phyloP scores from a whole-genome alignment of 768 basidiomycete species.

The Calvatia gigantea region DNA sequence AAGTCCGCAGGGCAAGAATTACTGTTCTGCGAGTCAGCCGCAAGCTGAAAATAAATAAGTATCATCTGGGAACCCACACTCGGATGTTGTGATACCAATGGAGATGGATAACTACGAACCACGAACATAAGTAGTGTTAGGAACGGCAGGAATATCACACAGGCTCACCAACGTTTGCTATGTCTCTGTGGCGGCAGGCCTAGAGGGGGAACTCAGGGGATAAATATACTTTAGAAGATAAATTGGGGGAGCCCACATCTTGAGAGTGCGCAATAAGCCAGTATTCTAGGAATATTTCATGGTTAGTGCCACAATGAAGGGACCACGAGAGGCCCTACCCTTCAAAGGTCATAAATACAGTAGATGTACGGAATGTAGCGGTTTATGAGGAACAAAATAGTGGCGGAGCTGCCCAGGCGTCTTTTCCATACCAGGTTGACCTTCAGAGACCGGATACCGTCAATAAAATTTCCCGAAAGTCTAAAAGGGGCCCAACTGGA shows the following conservation, averaged over 20 bases:
- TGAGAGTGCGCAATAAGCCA: background rate
- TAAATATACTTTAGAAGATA: background rate
- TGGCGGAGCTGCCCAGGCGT: slow-evolving; percentile 1
- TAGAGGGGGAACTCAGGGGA: background rate
- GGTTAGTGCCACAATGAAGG: background rate
- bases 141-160: background rate
- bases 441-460: slow-evolving; percentile 25
- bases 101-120: background rate
- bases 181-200: slow-evolving; percentile 2
- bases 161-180: slow-evolving; percentile 1
- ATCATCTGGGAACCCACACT: background rate
- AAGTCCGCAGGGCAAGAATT: slow-evolving; percentile 2
- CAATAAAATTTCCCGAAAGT: background rate
- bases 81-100: background rate
- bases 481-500: too few relatives aligned
- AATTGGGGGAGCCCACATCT: background rate
- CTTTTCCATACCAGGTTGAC: slow-evolving; percentile 9
- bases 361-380: slow-evolving; percentile 4
- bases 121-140: background rate
- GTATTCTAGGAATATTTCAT: background rate
- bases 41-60: too few relatives aligned
- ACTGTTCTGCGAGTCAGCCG: background rate
- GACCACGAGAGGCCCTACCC: background rate
- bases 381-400: slow-evolving; percentile 2
- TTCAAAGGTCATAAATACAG: background rate